Base-by-base conservation (phyloP, 768 basidiomycete species). In the Suillus alpinus region DNA sequence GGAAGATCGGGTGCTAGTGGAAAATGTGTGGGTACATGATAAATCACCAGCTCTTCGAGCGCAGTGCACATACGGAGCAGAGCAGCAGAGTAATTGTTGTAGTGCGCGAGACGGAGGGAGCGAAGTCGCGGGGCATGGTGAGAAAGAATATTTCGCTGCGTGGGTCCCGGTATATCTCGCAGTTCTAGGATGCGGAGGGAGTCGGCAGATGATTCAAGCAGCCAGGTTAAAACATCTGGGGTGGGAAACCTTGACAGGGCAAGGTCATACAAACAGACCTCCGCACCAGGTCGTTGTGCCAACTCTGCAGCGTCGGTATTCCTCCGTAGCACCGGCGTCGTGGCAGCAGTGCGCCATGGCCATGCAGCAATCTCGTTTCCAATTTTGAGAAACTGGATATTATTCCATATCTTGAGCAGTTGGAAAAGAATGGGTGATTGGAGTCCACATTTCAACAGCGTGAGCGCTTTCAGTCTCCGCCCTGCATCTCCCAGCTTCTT, bases 401-500 rank as follows among this genome's bases (percentile, higher is more conserved):
- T 66, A 0, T 76, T 74, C 70, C 78, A 77, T 41, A 79, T 69
- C 0, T 62, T 64, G 20, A 82, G 66, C 0, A 82, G 68, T 55
- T 81, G 75, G 56, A 78, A 82, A 6, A 80, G 62, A 23, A 80
- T 67, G 16, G 79, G 78, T 6, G 80, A 79, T 65, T 80, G 78
- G 1, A 78, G 68, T 47, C 78, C 76, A 58, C 74, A 79, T 0
- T 61, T 47, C 13, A 67, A 58, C 26, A 81, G 59, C 34, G 63
- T 67, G 55, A 80, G 64, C 0, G 78, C 72, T 26, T 75, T 71
- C 53, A 80, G 66, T 20, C 62, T 56, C 40, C 63, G 63, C 0
- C 72, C 68, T 3, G 58, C 58, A 16, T 65, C 43, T 18, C 64
- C 59, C n/a, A 78, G 66, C 7, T 67, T 65, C 43, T 63, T 55